Conservation (phyloP, 805 yeast genomes). For the Zygoascus bituminiphila region DNA sequence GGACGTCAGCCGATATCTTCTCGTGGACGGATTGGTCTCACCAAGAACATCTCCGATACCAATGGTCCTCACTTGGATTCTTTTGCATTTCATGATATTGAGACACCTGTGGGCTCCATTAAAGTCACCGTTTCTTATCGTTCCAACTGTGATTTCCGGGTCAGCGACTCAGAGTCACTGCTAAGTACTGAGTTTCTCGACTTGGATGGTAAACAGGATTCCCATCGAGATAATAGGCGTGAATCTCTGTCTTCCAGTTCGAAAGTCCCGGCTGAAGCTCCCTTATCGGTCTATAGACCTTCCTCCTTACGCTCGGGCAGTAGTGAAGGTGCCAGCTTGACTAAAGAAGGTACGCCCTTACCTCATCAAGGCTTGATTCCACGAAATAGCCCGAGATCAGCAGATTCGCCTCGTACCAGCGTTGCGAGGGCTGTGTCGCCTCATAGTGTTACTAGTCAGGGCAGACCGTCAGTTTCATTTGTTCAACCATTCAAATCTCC, state of each 20-base stretch:
- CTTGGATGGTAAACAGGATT: conserved; percentile 30
- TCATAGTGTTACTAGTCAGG: neutral
- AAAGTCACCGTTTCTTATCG: conserved; percentile 75
- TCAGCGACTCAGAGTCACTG: conserved; percentile 59
- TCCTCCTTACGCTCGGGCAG: neutral
- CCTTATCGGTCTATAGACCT: neutral
- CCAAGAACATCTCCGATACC: conserved; percentile 39
- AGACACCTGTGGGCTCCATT: conserved; percentile 67
- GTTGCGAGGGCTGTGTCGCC: neutral
- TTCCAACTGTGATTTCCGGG: conserved; percentile 54
- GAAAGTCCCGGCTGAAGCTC: neutral
- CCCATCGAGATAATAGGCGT: neutral
- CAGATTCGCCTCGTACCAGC: neutral
- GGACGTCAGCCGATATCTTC: conserved; percentile 74
- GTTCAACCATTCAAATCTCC: conserved; percentile 60
- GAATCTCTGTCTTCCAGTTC: neutral
- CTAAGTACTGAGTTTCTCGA: conserved; percentile 49
- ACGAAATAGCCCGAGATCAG: neutral
- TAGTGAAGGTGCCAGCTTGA: conserved; percentile 2
- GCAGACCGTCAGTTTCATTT: conserved; percentile 29
- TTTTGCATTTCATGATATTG: conserved; percentile 58
- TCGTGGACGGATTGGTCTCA: conserved; percentile 77
- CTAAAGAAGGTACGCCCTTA: neutral
- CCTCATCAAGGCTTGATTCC: neutral
- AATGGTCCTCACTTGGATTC: conserved; percentile 38